These are phyloP conservation scores for Aegilops sharonensis DNA, from an alignment of 176 grass and related monocot genomes.

Conservation along the genomic window DNA sequence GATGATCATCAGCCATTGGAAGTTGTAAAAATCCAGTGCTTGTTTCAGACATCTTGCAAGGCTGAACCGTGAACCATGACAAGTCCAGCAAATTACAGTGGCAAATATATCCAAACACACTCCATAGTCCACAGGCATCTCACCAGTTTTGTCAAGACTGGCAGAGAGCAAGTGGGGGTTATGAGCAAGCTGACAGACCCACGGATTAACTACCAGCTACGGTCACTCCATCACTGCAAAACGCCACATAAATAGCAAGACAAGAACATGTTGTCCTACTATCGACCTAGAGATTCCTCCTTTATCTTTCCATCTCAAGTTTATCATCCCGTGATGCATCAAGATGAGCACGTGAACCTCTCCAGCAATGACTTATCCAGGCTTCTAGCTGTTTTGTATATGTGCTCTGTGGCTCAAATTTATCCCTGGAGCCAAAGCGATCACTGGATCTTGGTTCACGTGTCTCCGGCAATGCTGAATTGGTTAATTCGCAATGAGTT, in stretches of 20 bases:
- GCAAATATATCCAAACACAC: slow-evolving; percentile 12
- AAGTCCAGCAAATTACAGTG: neutral
- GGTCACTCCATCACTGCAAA: neutral
- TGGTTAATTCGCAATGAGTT: neutral
- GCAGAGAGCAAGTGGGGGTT: slow-evolving; percentile 8
- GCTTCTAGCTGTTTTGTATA: neutral
- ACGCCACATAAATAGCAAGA: neutral
- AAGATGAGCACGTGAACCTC: slow-evolving; percentile 25
- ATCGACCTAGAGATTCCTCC: neutral
- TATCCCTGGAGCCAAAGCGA: neutral
- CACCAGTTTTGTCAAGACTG: neutral
- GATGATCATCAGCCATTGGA: neutral
- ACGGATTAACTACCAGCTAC: neutral
- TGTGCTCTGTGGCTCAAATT: neutral
- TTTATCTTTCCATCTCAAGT: neutral
- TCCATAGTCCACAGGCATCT: neutral
- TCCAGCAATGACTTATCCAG: slow-evolving; percentile 23
- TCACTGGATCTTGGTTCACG: neutral
- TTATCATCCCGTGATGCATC: slow-evolving; percentile 27
- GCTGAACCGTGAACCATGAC: neutral
- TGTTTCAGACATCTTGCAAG: too few species aligned
- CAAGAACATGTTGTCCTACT: slow-evolving; percentile 21
- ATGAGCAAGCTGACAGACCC: neutral
- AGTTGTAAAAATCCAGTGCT: too few species aligned
- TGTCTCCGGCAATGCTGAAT: neutral